These are phyloP conservation scores for Termitomyces sp. DNA, from an alignment of 768 basidiomycete species.

Conservation along the genomic window DNA sequence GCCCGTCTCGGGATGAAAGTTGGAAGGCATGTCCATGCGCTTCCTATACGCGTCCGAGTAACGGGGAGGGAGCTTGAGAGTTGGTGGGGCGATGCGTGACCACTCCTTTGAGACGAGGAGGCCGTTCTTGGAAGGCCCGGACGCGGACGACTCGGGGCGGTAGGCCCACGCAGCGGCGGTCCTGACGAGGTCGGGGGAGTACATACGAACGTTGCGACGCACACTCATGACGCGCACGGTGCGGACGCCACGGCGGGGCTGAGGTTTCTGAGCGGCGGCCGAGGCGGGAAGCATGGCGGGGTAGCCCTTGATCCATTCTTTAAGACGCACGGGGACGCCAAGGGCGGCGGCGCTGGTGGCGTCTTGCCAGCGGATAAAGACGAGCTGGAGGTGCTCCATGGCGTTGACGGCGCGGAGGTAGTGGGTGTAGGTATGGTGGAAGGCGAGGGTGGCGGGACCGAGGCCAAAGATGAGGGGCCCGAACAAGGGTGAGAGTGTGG, in stretches of 20 bases:
- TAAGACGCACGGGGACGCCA: conserved; percentile 80
- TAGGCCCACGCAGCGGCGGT: conserved; percentile 48
- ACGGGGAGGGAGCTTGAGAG: conserved; percentile 56
- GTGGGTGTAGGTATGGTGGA: conserved; percentile 47
- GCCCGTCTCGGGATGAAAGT: conserved; percentile 52
- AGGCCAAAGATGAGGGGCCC: conserved; percentile 89
- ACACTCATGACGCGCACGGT: conserved; percentile 77
- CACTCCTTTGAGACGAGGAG: conserved; percentile 68
- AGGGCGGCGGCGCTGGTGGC: conserved; percentile 52
- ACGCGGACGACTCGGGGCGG: conserved; percentile 18
- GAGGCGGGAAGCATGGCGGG: conserved; percentile 61
- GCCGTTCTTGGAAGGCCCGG: conserved; percentile 33
- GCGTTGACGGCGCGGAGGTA: conserved; percentile 85
- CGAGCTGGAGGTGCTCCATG: conserved; percentile 89
- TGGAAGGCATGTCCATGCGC: conserved; percentile 63
- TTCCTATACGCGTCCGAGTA: conserved; percentile 78
- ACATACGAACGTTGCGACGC: conserved; percentile 80
- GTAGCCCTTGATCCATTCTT: conserved; percentile 90
- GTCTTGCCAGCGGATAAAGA: conserved; percentile 84
- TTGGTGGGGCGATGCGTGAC: conserved; percentile 65
- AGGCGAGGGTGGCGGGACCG: conserved; percentile 43
- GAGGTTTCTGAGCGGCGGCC: conserved; percentile 37
- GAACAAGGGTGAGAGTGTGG: conserved; percentile 85
- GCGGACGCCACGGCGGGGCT: conserved; percentile 72
- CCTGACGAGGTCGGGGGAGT: conserved; percentile 81